Evolutionary conservation across 257 asterid genomes (phyloP).

Genomic region (Linaria vulgaris): DNA sequence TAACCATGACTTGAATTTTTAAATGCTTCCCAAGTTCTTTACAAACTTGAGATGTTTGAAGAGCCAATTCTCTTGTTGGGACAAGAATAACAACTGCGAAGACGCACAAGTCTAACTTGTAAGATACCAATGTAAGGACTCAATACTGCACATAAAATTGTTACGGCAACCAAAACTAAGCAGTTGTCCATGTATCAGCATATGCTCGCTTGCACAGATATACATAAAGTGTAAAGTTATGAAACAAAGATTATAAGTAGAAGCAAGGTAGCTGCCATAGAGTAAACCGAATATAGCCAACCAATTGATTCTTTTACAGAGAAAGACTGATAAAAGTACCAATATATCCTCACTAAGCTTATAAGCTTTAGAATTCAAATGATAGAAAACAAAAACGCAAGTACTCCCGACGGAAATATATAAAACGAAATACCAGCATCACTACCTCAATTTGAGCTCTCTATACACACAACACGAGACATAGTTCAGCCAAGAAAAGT

Average conservation of each 20-base stretch:
- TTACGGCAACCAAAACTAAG: conserved; percentile 3
- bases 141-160: conserved; percentile 5
- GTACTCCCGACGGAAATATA: background rate
- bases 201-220: background rate
- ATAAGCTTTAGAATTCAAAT: background rate
- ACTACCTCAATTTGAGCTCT: conserved; percentile 14
- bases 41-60: conserved; percentile 81
- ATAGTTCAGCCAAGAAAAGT: conserved; percentile 8
- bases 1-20: conserved; percentile 68
- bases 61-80: conserved; percentile 84
- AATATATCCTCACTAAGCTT: background rate
- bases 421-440: conserved; percentile 3
- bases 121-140: background rate
- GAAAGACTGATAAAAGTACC: no score
- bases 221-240: background rate
- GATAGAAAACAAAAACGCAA: background rate
- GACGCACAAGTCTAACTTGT: conserved; percentile 13
- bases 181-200: background rate
- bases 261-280: no score
- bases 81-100: conserved; percentile 72
- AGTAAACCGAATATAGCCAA: no score
- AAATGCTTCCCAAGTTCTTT: conserved; percentile 81
- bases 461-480: background rate
- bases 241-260: no score
- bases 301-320: no score